These are phyloP conservation scores for Gentiana straminea DNA, from an alignment of 257 asterid genomes.

Conservation along the genomic window DNA sequence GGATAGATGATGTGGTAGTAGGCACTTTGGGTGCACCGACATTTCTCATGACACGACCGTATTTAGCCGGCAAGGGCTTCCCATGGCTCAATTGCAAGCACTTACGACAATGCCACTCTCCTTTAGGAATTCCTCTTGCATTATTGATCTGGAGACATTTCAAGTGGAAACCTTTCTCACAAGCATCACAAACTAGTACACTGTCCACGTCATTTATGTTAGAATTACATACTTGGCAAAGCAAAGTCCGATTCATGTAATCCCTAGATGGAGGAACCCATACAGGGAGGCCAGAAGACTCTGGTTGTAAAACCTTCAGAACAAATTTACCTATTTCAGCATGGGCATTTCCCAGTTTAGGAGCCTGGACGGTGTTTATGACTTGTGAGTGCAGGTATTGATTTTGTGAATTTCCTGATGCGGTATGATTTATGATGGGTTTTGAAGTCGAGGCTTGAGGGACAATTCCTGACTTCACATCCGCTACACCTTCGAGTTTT, in stretches of 20 bases:
- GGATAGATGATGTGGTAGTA: slow-evolving; percentile 28
- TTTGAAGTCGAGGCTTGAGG: slow-evolving; percentile 37
- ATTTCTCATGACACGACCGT: slow-evolving; percentile 94
- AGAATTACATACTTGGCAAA: slow-evolving; percentile 66
- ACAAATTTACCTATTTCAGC: slow-evolving; percentile 67
- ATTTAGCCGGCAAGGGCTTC: slow-evolving; percentile 90
- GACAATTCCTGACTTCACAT: slow-evolving; percentile 33
- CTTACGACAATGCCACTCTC: slow-evolving; percentile 94
- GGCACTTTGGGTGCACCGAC: slow-evolving; percentile 35
- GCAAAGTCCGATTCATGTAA: slow-evolving; percentile 69
- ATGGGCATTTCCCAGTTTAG: slow-evolving; percentile 43
- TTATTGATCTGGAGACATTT: slow-evolving; percentile 66
- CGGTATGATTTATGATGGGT: slow-evolving; percentile 36
- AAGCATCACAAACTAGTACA: slow-evolving; percentile 83
- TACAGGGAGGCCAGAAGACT: slow-evolving; percentile 37
- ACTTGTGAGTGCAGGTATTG: slow-evolving; percentile 35
- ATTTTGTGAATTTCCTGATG: slow-evolving; percentile 27
- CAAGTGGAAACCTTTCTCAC: slow-evolving; percentile 92
- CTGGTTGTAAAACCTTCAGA: slow-evolving; percentile 60
- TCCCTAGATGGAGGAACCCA: slow-evolving; percentile 95
- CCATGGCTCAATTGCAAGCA: slow-evolving; percentile 82
- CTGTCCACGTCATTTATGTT: slow-evolving; percentile 54
- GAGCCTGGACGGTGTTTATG: slow-evolving; percentile 27
- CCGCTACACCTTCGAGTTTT: slow-evolving; percentile 50
- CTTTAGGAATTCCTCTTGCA: slow-evolving; percentile 62